These are phyloP conservation scores for Aspergillaceae sp. DNA, from an alignment of 2,329 filamentous ascomycete species.

Conservation along the genomic window DNA sequence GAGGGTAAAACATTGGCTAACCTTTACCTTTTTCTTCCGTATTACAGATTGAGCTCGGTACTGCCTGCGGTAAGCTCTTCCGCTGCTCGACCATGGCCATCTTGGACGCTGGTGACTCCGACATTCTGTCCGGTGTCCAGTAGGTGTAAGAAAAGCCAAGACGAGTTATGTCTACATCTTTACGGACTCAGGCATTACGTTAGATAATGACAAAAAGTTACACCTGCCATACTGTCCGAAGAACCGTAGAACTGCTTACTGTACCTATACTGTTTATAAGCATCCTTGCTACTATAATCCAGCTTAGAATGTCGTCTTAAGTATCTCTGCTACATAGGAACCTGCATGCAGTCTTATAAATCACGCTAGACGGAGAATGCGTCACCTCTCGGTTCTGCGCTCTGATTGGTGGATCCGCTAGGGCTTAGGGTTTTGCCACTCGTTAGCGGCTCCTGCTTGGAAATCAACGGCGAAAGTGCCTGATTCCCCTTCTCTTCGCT, in stretches of 20 bases:
- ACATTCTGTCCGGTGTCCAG: constrained; percentile 62
- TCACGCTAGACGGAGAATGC: constrained; percentile 15
- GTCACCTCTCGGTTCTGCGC: constrained; percentile 4
- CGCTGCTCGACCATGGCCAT: constrained; percentile 95
- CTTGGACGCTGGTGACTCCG: constrained; percentile 94
- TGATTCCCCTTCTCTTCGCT: constrained; percentile 24
- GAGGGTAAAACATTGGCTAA: constrained; percentile 44
- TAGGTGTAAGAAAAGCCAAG: constrained; percentile 13
- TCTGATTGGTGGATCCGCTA: constrained; percentile 24
- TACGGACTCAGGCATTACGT: constrained; percentile 8
- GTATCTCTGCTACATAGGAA: too few species aligned
- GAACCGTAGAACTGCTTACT: too few species aligned
- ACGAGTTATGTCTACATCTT: constrained; percentile 11
- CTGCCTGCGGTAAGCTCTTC: constrained; percentile 98
- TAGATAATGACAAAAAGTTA: constrained; percentile 17
- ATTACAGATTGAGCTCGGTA: constrained; percentile 88
- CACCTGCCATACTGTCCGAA: background rate
- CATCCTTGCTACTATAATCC: too few species aligned
- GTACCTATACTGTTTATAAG: too few species aligned
- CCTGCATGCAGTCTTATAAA: background rate
- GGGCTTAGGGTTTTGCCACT: constrained; percentile 38
- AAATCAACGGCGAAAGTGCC: constrained; percentile 32
- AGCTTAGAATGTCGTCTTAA: too few species aligned
- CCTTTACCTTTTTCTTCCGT: constrained; percentile 24
- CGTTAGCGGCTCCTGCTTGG: constrained; percentile 34